phyloP scores from a whole-genome alignment of 345 rosid species.

The Pseudoturritis turrita region DNA sequence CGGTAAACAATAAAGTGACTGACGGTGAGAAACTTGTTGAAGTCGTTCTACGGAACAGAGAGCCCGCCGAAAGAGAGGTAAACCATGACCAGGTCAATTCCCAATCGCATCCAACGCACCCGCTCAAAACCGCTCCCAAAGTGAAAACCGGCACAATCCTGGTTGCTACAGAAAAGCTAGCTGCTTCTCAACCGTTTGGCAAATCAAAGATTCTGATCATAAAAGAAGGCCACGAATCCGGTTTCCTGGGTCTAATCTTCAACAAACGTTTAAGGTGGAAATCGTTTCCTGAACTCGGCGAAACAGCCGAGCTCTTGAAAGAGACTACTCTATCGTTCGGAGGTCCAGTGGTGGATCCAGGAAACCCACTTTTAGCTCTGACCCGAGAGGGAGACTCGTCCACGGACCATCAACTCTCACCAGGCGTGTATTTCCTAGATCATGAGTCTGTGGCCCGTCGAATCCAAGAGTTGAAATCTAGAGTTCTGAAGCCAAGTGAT shows the following conservation, averaged over 20 bases:
- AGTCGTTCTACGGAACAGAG: slow-evolving; percentile 42
- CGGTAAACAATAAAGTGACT: slow-evolving; percentile 22
- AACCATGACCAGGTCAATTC: slow-evolving; percentile 25
- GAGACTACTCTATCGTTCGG: slow-evolving; percentile 65
- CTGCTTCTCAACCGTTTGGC: slow-evolving; percentile 48
- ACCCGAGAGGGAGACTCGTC: slow-evolving; percentile 36
- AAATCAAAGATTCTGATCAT: slow-evolving; percentile 63
- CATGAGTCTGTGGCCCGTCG: slow-evolving; percentile 43
- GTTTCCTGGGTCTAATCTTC: slow-evolving; percentile 76
- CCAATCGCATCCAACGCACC: slow-evolving; percentile 7
- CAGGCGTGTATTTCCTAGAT: slow-evolving; percentile 69
- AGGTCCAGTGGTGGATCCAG: slow-evolving; percentile 62
- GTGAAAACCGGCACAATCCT: slow-evolving; percentile 63
- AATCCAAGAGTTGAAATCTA: slow-evolving; percentile 41
- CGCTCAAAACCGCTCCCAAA: slow-evolving; percentile 28
- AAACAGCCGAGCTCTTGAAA: slow-evolving; percentile 51
- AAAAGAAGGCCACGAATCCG: slow-evolving; percentile 43
- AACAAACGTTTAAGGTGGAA: slow-evolving; percentile 81
- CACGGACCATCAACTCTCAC: slow-evolving; percentile 45
- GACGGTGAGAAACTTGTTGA: slow-evolving; percentile 45
- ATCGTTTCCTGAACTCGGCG: slow-evolving; percentile 45
- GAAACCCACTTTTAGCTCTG: slow-evolving; percentile 61
- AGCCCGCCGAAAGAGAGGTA: slow-evolving; percentile 23
- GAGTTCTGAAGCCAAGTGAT: slow-evolving; percentile 39
- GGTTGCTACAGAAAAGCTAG: slow-evolving; percentile 59